Evolutionary conservation across 2,329 filamentous ascomycete species (phyloP), one percentile per base, ranked within the genome.

Genomic region (Ophiostoma pallidulum): DNA sequence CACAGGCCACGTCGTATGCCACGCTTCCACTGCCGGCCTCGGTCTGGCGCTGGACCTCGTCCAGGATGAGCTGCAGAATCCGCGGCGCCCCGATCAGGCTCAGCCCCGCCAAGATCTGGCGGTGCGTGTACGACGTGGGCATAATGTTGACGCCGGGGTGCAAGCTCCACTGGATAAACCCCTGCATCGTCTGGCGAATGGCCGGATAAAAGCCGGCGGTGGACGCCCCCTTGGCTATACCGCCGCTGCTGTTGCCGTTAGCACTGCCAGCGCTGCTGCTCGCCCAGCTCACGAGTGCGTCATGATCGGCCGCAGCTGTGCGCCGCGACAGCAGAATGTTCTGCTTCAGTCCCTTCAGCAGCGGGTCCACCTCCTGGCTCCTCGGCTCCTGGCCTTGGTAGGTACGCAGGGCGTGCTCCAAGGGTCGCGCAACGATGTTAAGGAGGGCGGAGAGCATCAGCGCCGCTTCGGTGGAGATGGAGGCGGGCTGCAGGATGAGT

Each of bases 391-490:
- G 76, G 22, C 76, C 74, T 56, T 85, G 80, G 45, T 86, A 76
- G 13, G 75, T 77, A 24, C 79, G 74, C 13, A 91, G 71, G 2
- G 79, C 77, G 51, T 79, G 75, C 56, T 85, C 81, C 2, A 90
- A 65, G 0, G 80, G 79, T 50, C 78, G 80, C 1, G 84, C 82
- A 1, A 87, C 74, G 33, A 87, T 81, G 31, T 79, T 83, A 31
- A 89, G 71, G 13, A 90, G 82, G 0, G 82, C 79, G 4, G 75
- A 72, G 45, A 89, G 75, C 78, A 87, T 86, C 4, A 75, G 71
- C 45, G 72, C 76, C 10, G 85, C 84, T 58, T 91, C 86, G 29
- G 75, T 76, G 0, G 84, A 85, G 39, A 83, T 82, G 7, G 82
- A 80, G 26, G 75, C 77, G 0, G 83, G 84, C 14, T 77, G 71